Conservation (phyloP, 768 basidiomycete species). For the Hygrophoropsis aurantiaca region DNA sequence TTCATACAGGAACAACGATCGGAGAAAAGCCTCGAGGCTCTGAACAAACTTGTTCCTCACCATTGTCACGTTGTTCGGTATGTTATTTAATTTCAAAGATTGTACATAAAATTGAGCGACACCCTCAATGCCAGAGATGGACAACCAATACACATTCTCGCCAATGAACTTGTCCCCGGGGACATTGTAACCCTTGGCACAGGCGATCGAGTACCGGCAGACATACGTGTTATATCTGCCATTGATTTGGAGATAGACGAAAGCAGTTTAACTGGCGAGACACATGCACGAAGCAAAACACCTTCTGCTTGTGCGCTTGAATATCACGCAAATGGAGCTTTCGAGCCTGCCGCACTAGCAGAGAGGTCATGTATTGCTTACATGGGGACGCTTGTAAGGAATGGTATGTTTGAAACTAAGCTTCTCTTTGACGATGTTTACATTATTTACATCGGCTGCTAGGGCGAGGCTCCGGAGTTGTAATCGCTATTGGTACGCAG, state of each 20-base stretch:
- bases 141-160: conserved; percentile 77
- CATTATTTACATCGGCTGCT: not conserved
- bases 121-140: conserved; percentile 31
- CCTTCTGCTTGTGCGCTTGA: conserved; percentile 53
- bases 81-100: conserved; percentile 4
- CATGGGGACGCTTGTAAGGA: conserved; percentile 94
- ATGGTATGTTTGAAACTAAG: conserved; percentile 49
- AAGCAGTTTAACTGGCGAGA: conserved; percentile 93
- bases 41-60: conserved; percentile 96
- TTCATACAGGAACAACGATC: conserved; percentile 96
- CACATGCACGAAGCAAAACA: conserved; percentile 72
- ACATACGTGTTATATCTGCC: conserved; percentile 79
- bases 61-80: conserved; percentile 87
- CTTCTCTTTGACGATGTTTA: not conserved
- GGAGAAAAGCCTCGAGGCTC: conserved; percentile 89
- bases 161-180: conserved; percentile 95
- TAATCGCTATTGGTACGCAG: conserved; percentile 80
- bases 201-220: conserved; percentile 93
- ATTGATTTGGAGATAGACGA: conserved; percentile 94
- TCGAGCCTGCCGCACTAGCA: conserved; percentile 58
- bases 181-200: conserved; percentile 88
- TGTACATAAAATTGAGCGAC: not conserved
- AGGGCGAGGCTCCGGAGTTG: conserved; percentile 84
- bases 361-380: conserved; percentile 88
- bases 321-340: conserved; percentile 34